Base-by-base conservation (phyloP, 192 early-diverging fungal genomes). In the Linderina pennispora region DNA sequence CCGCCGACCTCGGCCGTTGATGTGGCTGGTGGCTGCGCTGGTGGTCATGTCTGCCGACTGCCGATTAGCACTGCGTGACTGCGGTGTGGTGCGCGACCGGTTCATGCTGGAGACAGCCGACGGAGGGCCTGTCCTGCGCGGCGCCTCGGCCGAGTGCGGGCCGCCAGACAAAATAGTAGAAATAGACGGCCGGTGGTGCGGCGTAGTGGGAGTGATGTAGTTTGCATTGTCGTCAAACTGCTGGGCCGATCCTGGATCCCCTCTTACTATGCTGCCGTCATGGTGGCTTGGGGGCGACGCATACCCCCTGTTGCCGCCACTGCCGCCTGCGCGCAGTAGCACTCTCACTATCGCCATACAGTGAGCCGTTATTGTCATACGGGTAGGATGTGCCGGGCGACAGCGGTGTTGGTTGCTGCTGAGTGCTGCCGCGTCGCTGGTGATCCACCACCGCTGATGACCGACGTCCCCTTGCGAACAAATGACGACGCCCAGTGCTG, bases 161-260 rank as follows among this genome's bases (percentile, higher is more conserved):
- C 25, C 40, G 34, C 40, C 33, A n/a, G 45, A 32, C 14, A 58
- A 36, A 7, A 48, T 55, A 55, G 56, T 66, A 66, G 64, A 53
- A 15, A 55, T 66, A 17, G 55, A 51, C 19, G 51, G 48, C 7
- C 56, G 55, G 48, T 63, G 28, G 28, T 31, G 28, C 28, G 5
- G 55, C 43, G 57, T 56, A 55, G 61, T 63, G 49, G 58, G 24
- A n/a, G n/a, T n/a, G n/a, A n/a, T n/a, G n/a, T n/a, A n/a, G n/a
- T n/a, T n/a, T n/a, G n/a, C n/a, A n/a, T n/a, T n/a, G 4, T 24
- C 20, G 32, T 55, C 54, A 26, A 36, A 13, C 28, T 58, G 54
- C 21, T 45, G 37, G 23, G 16, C 23, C 45, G 46, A 36, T 55
- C 51, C 47, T 31, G 28, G 6, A 31, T 31, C 11, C 28, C 28